Evolutionary conservation across 768 basidiomycete species (phyloP).

Genomic region (Auriscalpium microsporum): DNA sequence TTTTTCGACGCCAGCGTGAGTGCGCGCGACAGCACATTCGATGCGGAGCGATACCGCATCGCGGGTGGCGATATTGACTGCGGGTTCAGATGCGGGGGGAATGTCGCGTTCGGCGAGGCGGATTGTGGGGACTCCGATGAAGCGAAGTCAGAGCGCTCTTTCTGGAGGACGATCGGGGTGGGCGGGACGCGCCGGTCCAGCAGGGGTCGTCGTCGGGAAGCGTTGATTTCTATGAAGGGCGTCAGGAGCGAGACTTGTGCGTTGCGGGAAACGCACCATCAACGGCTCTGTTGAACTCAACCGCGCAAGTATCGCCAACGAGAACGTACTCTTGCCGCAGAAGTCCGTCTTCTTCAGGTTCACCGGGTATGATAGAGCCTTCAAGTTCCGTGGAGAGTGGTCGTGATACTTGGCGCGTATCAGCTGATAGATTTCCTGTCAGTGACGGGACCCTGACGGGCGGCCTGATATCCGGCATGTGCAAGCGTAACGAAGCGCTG

Average conservation of each 20-base stretch:
- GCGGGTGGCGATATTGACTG: constrained; percentile 62
- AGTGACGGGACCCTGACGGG: too few relatives aligned
- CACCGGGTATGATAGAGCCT: constrained; percentile 68
- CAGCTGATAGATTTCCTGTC: too few relatives aligned
- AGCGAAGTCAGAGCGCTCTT: constrained; percentile 32
- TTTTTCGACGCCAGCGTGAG: constrained; percentile 77
- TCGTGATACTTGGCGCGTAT: constrained; percentile 2
- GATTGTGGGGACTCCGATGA: constrained; percentile 18
- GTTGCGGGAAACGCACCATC: constrained; percentile 54
- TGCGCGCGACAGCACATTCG: constrained; percentile 72
- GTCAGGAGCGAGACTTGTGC: not conserved
- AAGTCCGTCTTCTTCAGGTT: constrained; percentile 76
- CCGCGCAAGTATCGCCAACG: constrained; percentile 80
- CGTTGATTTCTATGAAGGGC: constrained; percentile 47
- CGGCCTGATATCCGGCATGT: not conserved
- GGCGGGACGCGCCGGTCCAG: constrained; percentile 40
- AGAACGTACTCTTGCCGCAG: constrained; percentile 87
- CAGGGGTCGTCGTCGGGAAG: constrained; percentile 49
- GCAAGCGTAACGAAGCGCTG: not conserved
- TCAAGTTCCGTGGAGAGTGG: constrained; percentile 35
- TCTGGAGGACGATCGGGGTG: constrained; percentile 44
- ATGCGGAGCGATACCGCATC: constrained; percentile 44
- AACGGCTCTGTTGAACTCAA: constrained; percentile 86
- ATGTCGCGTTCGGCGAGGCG: constrained; percentile 13
- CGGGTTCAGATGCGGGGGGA: constrained; percentile 28